Percentiles rank a stretch among this genome's conserved stretches.
Conservation (phyloP, 2,329 filamentous ascomycete genomes). For the Neofusicoccum parvum region DNA sequence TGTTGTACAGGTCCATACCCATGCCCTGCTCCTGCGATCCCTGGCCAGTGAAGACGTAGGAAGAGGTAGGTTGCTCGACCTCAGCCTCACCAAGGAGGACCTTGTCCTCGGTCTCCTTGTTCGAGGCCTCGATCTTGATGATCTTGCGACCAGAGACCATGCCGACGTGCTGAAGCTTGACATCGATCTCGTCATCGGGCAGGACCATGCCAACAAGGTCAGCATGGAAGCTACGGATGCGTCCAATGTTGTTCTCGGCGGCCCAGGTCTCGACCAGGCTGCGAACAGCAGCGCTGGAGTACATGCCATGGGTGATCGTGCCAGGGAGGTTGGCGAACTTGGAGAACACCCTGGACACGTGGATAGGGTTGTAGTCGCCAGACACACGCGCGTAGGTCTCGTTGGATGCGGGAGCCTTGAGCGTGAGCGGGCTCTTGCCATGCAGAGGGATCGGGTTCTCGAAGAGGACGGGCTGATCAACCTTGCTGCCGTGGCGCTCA, state of each 20-base stretch:
- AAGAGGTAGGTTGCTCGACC: slow-evolving; percentile 93
- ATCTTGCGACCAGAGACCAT: slow-evolving; percentile 99
- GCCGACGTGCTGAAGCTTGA: slow-evolving; percentile 93
- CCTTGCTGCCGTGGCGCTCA: slow-evolving; percentile 83
- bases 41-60: slow-evolving; percentile 98
- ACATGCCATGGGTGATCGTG: slow-evolving; percentile 99
- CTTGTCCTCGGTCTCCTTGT: slow-evolving; percentile 95
- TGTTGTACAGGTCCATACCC: slow-evolving; percentile 98
- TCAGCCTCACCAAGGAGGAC: slow-evolving; percentile 93
- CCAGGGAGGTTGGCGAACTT: slow-evolving; percentile 94
- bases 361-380: slow-evolving; percentile 97
- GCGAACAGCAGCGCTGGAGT: slow-evolving; percentile 93
- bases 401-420: slow-evolving; percentile 92
- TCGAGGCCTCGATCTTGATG: slow-evolving; percentile 96
- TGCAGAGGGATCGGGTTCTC: slow-evolving; percentile 96
- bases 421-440: slow-evolving; percentile 82
- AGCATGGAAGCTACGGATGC: slow-evolving; percentile 95
- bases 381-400: slow-evolving; percentile 98
- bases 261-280: slow-evolving; percentile 98
- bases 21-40: slow-evolving; percentile 99
- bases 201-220: slow-evolving; percentile 98
- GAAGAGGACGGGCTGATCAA: slow-evolving; percentile 95
- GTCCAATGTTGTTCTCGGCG: slow-evolving; percentile 96
- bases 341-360: slow-evolving; percentile 95
- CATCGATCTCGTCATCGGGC: slow-evolving; percentile 91